Conservation (phyloP, 176 grass and related monocot genomes). For the maize (Zea mays) region DNA sequence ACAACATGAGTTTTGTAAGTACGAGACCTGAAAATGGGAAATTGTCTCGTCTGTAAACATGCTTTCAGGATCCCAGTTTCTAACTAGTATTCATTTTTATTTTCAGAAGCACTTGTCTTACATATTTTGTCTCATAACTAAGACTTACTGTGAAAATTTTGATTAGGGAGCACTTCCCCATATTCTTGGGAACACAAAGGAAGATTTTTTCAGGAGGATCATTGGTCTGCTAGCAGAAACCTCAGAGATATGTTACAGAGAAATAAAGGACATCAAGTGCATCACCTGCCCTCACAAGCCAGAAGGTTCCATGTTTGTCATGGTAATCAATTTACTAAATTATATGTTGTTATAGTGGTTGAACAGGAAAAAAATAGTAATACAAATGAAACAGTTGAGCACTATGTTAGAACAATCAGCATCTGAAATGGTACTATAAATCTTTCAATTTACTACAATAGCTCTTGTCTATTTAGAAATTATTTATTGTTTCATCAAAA, state of each 20-base stretch:
- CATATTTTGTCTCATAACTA: background rate
- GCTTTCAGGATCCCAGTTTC: background rate
- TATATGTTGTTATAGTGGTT: background rate
- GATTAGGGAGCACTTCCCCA: slow-evolving; percentile 62
- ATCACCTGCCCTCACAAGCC: slow-evolving; percentile 2
- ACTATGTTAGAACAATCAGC: background rate
- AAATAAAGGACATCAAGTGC: slow-evolving; percentile 5
- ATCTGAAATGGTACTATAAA: background rate
- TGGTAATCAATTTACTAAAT: background rate
- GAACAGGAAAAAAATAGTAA: background rate
- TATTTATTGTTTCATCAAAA: background rate
- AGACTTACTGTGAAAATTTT: background rate
- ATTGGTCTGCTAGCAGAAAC: background rate
- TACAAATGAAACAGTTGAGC: background rate
- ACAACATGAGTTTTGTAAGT: background rate
- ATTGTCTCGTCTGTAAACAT: background rate
- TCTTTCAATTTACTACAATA: background rate
- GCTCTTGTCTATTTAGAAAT: background rate
- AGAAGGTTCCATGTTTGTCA: slow-evolving; percentile 5
- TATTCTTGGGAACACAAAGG: slow-evolving; percentile 65
- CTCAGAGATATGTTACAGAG: slow-evolving; percentile 3
- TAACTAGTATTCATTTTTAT: background rate
- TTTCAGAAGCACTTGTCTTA: background rate
- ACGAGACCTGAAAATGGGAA: background rate
- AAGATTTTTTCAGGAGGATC: slow-evolving; percentile 69